Conservation (phyloP, 345 rosid species). For the Moricandia moricandioides region DNA sequence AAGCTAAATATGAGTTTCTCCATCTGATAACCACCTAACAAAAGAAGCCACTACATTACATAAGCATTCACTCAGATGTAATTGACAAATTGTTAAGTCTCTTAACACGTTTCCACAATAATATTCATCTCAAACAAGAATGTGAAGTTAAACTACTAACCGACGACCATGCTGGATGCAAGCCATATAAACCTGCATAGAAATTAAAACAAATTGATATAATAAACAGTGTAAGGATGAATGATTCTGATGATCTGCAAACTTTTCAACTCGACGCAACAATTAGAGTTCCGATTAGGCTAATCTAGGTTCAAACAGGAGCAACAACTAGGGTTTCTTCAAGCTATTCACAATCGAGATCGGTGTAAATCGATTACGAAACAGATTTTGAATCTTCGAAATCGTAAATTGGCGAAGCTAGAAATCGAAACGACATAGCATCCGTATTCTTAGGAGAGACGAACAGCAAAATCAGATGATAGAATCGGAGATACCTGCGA, state of each 20-base stretch:
- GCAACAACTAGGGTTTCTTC: conserved; percentile 8
- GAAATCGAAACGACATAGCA: neutral
- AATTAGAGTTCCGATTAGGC: conserved; percentile 17
- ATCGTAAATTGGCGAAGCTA: neutral
- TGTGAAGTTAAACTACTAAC: conserved; percentile 46
- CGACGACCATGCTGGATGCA: conserved; percentile 73
- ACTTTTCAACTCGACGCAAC: conserved; percentile 8
- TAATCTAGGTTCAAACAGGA: neutral
- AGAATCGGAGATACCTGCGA: conserved; percentile 50
- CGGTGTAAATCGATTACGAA: neutral
- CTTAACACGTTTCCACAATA: neutral
- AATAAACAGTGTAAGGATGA: neutral
- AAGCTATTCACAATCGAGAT: neutral
- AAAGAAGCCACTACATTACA: neutral
- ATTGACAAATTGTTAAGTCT: neutral
- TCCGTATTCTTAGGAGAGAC: conserved; percentile 32
- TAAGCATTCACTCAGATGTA: conserved; percentile 4
- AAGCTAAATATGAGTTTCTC: conserved; percentile 4
- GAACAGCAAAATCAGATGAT: conserved; percentile 25
- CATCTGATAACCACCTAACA: neutral
- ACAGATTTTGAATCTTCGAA: neutral
- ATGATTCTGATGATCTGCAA: neutral
- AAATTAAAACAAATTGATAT: conserved; percentile 9
- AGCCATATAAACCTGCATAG: conserved; percentile 88
- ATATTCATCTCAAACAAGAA: neutral